These are phyloP conservation scores for Ziziphus jujuba DNA, from an alignment of 306 rosid genomes.

Conservation along the genomic window DNA sequence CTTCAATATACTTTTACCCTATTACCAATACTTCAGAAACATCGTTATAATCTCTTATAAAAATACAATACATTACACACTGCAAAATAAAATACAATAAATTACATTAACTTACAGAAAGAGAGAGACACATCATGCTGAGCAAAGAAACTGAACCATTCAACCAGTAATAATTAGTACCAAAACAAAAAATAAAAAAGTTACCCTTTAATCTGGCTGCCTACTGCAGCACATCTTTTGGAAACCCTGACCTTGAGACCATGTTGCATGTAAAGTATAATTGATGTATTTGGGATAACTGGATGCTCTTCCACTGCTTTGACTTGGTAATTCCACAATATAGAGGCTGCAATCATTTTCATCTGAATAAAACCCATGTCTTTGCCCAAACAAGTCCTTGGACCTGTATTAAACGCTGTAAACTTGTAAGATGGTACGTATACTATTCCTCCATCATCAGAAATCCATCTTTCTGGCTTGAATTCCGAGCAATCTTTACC, in stretches of 20 bases:
- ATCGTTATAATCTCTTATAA: too few relatives aligned
- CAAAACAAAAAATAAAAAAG: too few relatives aligned
- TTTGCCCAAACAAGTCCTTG: slow-evolving; percentile 52
- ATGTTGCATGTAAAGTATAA: slow-evolving; percentile 46
- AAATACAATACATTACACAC: too few relatives aligned
- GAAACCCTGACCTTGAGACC: slow-evolving; percentile 45
- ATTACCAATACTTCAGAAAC: too few relatives aligned
- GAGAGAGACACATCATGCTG: too few relatives aligned
- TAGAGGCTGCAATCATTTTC: slow-evolving; percentile 36
- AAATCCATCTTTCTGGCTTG: slow-evolving; percentile 69
- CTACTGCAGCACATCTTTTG: slow-evolving; percentile 4
- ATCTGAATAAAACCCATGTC: slow-evolving; percentile 41
- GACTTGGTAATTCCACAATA: slow-evolving; percentile 31
- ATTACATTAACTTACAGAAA: too few relatives aligned
- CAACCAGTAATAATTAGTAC: too few relatives aligned
- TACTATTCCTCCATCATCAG: slow-evolving; percentile 26
- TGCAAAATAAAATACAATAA: too few relatives aligned
- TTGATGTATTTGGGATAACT: slow-evolving; percentile 14
- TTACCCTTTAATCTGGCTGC: too few relatives aligned
- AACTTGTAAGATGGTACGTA: slow-evolving; percentile 49
- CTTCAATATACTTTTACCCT: too few relatives aligned
- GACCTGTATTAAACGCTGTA: slow-evolving; percentile 54
- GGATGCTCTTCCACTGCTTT: slow-evolving; percentile 24
- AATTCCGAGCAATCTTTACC: slow-evolving; percentile 56
- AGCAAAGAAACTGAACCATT: too few relatives aligned